Base-by-base conservation (phyloP, 108 stramenopile genomes). In the Cyclotella atomus region DNA sequence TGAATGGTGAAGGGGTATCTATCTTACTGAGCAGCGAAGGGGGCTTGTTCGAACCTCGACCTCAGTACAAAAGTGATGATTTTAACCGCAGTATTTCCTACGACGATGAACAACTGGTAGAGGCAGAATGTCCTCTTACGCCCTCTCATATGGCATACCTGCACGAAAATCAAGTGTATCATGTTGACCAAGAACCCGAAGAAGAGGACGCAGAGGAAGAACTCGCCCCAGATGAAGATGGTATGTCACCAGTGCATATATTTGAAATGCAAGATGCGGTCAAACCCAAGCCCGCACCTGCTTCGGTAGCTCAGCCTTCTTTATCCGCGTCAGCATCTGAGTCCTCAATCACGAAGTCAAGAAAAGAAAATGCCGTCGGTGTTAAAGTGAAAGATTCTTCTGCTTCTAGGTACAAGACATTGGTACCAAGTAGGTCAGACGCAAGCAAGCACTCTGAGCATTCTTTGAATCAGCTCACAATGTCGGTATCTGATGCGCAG, bases 101-200 rank as follows among this genome's bases (percentile, higher is more conserved):
- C 29, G 12, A 1, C 7, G 20, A 15, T 14, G 9, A 32, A 14
- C 56, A 57, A 32, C 29, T 19, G 17, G 28, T 32, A 1, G 56
- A 57, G 30, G 12, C 56, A 7, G 21, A 24, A 61, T 61, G 36
- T 24, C 52, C 33, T 6, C 41, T 35, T 33, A 43, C 68, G 20
- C 56, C 68, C 1, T n/a, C 56, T 29, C 68, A 21, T 35, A 30
- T 70, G 50, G 53, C 52, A 68, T 43, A 33, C 0, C 17, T 70
- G 55, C 29, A 70, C 9, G 54, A 16, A 30, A 28, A 70, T 14
- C 68, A 53, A 23, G 68, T 28, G 43, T 50, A 44, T 45, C 29
- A 54, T 33, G 10, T 30, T 24, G 14, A 41, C 38, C 9, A 41
- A 9, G 38, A 41, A 12, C 38, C 38, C 38, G 9, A 41, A 9